Conservation (phyloP, 495 filamentous ascomycete genomes). For the Astrothelium macrocarpum region DNA sequence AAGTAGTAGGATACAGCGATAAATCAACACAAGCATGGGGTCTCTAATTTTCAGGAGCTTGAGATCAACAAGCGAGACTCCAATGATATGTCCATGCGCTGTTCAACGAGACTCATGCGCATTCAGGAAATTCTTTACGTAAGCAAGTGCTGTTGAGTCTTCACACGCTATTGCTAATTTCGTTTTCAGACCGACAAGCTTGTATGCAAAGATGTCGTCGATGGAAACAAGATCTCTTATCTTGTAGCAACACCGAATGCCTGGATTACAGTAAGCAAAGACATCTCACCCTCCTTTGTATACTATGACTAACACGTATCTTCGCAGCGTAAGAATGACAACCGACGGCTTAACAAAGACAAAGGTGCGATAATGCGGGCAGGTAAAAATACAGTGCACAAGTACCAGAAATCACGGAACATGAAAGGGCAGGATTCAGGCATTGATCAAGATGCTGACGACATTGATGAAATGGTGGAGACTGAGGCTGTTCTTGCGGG, state of each 20-base stretch:
- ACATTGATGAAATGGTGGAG: neutral
- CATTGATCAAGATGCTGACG: neutral
- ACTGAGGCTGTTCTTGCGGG: neutral
- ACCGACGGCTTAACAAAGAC: neutral
- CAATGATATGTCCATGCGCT: neutral
- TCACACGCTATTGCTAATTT: neutral
- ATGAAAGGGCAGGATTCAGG: neutral
- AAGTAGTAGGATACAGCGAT: neutral
- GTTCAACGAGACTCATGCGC: neutral
- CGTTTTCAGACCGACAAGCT: neutral
- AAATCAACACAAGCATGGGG: neutral
- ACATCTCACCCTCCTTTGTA: neutral
- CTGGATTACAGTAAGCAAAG: neutral
- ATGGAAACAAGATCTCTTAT: neutral
- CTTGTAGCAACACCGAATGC: neutral
- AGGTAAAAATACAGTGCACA: neutral
- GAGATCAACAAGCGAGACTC: neutral
- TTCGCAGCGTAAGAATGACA: conserved; percentile 1
- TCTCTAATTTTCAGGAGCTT: conserved; percentile 2
- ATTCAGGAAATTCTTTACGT: neutral
- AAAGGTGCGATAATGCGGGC: conserved; percentile 2
- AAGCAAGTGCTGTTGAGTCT: neutral
- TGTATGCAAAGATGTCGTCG: conserved; percentile 1
- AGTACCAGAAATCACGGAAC: neutral
- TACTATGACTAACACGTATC: neutral